These are phyloP conservation scores for Stagonosporopsis chrysanthemi DNA, from an alignment of 2,329 filamentous ascomycete genomes.

Conservation along the genomic window DNA sequence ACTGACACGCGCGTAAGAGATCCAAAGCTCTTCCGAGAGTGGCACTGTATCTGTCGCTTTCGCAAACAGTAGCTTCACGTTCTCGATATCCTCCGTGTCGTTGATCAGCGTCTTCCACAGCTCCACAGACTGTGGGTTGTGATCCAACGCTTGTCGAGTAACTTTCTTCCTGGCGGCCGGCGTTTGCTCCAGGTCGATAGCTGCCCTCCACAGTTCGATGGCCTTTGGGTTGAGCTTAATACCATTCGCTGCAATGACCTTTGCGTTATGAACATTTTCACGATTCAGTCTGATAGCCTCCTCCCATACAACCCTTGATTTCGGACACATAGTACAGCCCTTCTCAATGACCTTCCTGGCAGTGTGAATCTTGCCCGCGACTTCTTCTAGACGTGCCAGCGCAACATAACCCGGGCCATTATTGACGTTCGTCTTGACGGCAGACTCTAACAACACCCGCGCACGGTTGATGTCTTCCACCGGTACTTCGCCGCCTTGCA, in stretches of 20 bases:
- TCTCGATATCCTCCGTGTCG: slow-evolving; percentile 85
- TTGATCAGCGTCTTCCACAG: slow-evolving; percentile 99
- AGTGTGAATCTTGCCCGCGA: slow-evolving; percentile 89
- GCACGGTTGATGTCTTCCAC: slow-evolving; percentile 96
- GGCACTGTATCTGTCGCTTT: slow-evolving; percentile 97
- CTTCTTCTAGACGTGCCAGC: slow-evolving; percentile 87
- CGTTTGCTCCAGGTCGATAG: slow-evolving; percentile 89
- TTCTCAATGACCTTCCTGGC: slow-evolving; percentile 87
- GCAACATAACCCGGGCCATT: slow-evolving; percentile 97
- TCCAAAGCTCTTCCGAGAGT: slow-evolving; percentile 91
- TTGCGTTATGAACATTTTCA: slow-evolving; percentile 83
- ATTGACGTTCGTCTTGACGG: slow-evolving; percentile 95
- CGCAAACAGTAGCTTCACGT: slow-evolving; percentile 86
- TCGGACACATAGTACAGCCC: slow-evolving; percentile 89
- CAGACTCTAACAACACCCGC: slow-evolving; percentile 89
- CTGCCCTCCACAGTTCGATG: slow-evolving; percentile 91
- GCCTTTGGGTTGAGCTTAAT: slow-evolving; percentile 91
- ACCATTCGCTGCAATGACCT: slow-evolving; percentile 91
- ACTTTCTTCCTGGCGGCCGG: slow-evolving; percentile 89
- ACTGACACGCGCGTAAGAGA: slow-evolving; percentile 89
- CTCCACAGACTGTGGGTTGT: slow-evolving; percentile 91
- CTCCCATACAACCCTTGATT: slow-evolving; percentile 94
- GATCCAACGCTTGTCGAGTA: slow-evolving; percentile 86
- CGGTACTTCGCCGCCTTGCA: slow-evolving; percentile 75
- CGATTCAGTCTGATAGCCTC: slow-evolving; percentile 90